phyloP scores from a whole-genome alignment of 202 grass and related monocot genomes.

The Musa balbisiana region DNA sequence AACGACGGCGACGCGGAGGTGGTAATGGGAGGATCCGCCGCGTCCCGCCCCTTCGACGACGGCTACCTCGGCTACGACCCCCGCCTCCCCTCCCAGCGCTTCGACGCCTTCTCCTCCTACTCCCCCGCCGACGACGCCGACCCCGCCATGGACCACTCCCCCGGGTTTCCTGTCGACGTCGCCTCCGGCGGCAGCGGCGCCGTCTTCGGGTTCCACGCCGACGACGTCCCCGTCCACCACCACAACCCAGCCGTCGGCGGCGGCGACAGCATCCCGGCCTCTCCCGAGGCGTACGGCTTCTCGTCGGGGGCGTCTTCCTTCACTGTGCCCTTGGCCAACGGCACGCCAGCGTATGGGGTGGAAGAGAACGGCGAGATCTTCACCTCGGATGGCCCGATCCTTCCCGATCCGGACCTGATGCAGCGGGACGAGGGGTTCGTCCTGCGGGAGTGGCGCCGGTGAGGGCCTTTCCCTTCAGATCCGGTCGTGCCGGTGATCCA shows the following conservation, averaged over 20 bases:
- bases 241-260: background rate
- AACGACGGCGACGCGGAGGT: background rate
- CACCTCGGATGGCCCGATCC: slow-evolving; percentile 11
- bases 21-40: background rate
- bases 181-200: background rate
- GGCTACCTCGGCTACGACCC: slow-evolving; percentile 16
- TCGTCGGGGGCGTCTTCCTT: slow-evolving; percentile 11
- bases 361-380: slow-evolving; percentile 17
- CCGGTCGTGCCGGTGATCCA: background rate
- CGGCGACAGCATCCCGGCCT: background rate
- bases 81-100: slow-evolving; percentile 10
- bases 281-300: slow-evolving; percentile 10
- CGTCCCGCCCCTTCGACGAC: background rate
- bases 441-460: slow-evolving; percentile 20
- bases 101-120: slow-evolving; percentile 14
- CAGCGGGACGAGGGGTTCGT: slow-evolving; percentile 16
- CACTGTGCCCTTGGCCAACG: slow-evolving; percentile 7
- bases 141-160: background rate
- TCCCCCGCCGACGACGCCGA: slow-evolving; percentile 2
- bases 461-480: slow-evolving; percentile 4
- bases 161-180: background rate
- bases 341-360: background rate
- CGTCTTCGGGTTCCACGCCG: background rate
- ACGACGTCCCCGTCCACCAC: background rate
- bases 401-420: slow-evolving; percentile 5